Percentiles rank a stretch among this genome's conserved stretches.
phyloP scores from a whole-genome alignment of 345 rosid species.

The Turritis glabra region DNA sequence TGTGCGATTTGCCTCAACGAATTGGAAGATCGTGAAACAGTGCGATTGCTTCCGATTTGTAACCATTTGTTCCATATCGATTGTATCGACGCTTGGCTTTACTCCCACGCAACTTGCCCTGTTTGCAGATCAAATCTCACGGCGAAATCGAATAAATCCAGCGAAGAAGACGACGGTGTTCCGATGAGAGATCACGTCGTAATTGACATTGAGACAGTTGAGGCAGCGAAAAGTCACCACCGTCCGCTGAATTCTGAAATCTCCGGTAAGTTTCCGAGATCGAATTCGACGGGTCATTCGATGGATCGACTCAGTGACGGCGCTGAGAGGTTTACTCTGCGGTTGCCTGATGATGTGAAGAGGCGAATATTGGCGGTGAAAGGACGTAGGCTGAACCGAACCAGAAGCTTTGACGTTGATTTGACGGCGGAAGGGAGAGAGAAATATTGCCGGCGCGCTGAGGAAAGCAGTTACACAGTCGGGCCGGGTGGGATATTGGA shows the following conservation, averaged over 20 bases:
- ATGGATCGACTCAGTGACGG: conserved; percentile 35
- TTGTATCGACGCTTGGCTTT: conserved; percentile 60
- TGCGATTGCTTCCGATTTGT: conserved; percentile 52
- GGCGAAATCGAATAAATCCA: conserved; percentile 23
- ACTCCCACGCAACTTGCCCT: conserved; percentile 57
- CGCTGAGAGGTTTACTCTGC: conserved; percentile 48
- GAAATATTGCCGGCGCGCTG: background rate
- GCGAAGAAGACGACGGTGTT: background rate
- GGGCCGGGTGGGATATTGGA: conserved; percentile 20
- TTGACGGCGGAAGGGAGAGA: conserved; percentile 31
- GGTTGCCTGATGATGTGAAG: conserved; percentile 54
- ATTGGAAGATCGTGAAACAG: conserved; percentile 45
- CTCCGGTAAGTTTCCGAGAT: conserved; percentile 45
- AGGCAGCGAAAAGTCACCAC: conserved; percentile 2
- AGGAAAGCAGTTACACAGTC: conserved; percentile 9
- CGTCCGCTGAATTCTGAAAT: conserved; percentile 11
- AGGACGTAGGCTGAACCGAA: conserved; percentile 42
- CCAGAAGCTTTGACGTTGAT: conserved; percentile 44
- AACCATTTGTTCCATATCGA: conserved; percentile 58
- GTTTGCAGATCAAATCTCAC: conserved; percentile 58
- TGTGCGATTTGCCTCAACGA: conserved; percentile 59
- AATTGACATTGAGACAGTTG: conserved; percentile 32
- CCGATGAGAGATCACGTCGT: conserved; percentile 29
- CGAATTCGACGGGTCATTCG: conserved; percentile 65
- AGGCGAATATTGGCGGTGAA: conserved; percentile 31